Conservation (phyloP, 129 eudicot species). For the Saposhnikovia divaricata region DNA sequence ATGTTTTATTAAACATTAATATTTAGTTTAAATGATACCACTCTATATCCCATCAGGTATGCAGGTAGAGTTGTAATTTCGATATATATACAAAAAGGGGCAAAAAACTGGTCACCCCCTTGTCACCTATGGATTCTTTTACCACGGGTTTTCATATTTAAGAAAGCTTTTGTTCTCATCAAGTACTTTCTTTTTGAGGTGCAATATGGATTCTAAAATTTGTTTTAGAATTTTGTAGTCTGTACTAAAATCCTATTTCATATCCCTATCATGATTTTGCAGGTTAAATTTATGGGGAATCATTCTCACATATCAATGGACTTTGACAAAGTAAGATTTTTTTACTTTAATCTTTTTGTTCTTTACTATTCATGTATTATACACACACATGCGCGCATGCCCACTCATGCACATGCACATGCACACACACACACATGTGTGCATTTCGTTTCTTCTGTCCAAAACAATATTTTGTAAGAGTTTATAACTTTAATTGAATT, state of each 20-base stretch:
- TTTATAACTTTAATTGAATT: background rate
- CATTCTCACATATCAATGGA: slow-evolving; percentile 82
- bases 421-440: background rate
- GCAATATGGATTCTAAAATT: background rate
- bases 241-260: background rate
- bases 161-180: background rate
- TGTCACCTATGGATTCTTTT: background rate
- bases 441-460: background rate
- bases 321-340: slow-evolving; percentile 59
- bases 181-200: slow-evolving; percentile 5
- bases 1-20: background rate
- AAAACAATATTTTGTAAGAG: background rate
- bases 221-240: background rate
- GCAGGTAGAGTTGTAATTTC: background rate
- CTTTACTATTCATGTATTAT: slow-evolving; percentile 4
- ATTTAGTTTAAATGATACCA: background rate
- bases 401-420: background rate
- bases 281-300: slow-evolving; percentile 81
- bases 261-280: background rate
- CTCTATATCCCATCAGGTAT: background rate
- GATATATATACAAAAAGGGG: background rate
- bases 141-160: background rate
- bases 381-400: background rate
- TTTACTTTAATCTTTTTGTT: background rate
- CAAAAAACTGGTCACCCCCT: background rate